Percentiles rank a stretch among this genome's conserved stretches.
Conservation (phyloP, 75 land plant species). For the Sequoiadendron giganteum region DNA sequence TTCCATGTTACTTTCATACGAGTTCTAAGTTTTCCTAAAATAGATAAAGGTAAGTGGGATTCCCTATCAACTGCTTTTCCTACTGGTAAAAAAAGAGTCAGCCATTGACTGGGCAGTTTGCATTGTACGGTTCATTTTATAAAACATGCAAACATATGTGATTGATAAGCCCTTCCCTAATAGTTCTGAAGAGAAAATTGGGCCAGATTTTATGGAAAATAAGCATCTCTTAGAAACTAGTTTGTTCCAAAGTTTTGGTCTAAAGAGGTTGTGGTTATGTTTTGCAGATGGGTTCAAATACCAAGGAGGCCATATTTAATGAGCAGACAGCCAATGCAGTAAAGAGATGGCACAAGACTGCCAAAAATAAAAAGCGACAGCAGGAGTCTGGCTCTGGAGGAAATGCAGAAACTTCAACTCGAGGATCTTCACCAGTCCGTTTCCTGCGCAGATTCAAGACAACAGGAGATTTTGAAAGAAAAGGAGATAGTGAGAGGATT, state of each 20-base stretch:
- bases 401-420: slow-evolving; percentile 11
- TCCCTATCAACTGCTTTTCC: too few relatives aligned
- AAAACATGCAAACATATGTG: too few relatives aligned
- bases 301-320: slow-evolving; percentile 65
- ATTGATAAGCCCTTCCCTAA: too few relatives aligned
- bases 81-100: too few relatives aligned
- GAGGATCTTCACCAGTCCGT: slow-evolving; percentile 9
- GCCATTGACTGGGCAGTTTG: too few relatives aligned
- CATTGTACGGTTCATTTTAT: too few relatives aligned
- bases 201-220: background rate
- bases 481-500: background rate
- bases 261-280: background rate
- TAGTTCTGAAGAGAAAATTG: background rate
- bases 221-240: background rate
- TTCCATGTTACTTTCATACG: too few relatives aligned
- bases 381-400: background rate
- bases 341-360: slow-evolving; percentile 54
- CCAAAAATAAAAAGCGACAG: slow-evolving; percentile 28
- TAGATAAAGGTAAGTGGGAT: too few relatives aligned
- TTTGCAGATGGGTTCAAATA: slow-evolving; percentile 73
- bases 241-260: background rate
- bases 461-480: slow-evolving; percentile 1
- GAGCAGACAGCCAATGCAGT: slow-evolving; percentile 63
- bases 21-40: too few relatives aligned
- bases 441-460: slow-evolving; percentile 1